Conservation (phyloP, 805 yeast species). For the Ogataea nitratoaversa region DNA sequence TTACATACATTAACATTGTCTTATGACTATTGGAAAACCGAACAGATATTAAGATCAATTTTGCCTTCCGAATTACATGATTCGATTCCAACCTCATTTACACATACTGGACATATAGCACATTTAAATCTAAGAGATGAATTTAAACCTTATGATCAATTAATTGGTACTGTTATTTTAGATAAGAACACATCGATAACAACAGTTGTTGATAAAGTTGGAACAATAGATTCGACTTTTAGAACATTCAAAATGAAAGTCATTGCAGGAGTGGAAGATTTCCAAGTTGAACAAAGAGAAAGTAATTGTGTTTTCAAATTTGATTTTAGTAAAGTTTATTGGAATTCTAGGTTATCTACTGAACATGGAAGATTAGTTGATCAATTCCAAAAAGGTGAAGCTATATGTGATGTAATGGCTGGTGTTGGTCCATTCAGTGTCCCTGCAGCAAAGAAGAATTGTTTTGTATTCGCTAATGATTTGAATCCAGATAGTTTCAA, state of each 20-base stretch:
- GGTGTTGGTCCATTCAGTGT: conserved; percentile 98
- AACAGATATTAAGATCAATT: conserved; percentile 74
- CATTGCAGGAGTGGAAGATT: conserved; percentile 77
- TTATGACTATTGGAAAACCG: conserved; percentile 84
- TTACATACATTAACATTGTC: conserved; percentile 55
- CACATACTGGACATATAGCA: conserved; percentile 93
- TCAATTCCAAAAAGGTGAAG: conserved; percentile 56
- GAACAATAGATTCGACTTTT: conserved; percentile 79
- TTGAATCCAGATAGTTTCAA: conserved; percentile 82
- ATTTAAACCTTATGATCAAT: conserved; percentile 70
- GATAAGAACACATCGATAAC: conserved; percentile 80
- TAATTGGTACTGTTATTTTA: conserved; percentile 86
- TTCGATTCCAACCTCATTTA: conserved; percentile 86
- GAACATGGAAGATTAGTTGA: conserved; percentile 83
- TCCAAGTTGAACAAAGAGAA: conserved; percentile 81
- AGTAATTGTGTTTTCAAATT: conserved; percentile 80
- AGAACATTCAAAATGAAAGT: conserved; percentile 94
- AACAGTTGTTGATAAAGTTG: conserved; percentile 90
- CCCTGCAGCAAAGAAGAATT: conserved; percentile 86
- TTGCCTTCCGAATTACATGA: conserved; percentile 66
- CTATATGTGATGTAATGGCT: conserved; percentile 93
- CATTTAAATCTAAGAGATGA: conserved; percentile 83
- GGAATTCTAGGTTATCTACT: conserved; percentile 93
- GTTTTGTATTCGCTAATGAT: conserved; percentile 85
- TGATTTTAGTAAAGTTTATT: conserved; percentile 90